Percentiles rank a stretch among this genome's conserved stretches.
Conservation (phyloP, 2,329 filamentous ascomycete species). For the Exophiala aquamarina region DNA sequence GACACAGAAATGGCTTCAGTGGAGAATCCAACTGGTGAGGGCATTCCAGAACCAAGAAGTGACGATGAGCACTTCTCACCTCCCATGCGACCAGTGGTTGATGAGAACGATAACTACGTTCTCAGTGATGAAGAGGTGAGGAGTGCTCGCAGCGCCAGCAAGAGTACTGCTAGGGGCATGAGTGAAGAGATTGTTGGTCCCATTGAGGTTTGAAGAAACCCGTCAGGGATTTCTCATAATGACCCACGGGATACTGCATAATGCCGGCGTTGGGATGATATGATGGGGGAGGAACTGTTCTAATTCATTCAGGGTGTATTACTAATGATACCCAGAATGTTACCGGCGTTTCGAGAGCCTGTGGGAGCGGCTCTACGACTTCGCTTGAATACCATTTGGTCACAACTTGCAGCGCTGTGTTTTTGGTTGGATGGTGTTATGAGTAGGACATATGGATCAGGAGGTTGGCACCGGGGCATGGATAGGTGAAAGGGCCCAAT, state of each 20-base stretch:
- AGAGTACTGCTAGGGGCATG: slow-evolving; percentile 50
- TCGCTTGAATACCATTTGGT: slow-evolving; percentile 6
- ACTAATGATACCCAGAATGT: slow-evolving; percentile 25
- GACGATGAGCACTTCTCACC: slow-evolving; percentile 29
- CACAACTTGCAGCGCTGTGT: not conserved
- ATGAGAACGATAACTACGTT: slow-evolving; percentile 44
- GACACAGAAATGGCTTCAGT: slow-evolving; percentile 41
- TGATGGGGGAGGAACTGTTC: not conserved
- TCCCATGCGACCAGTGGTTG: slow-evolving; percentile 33
- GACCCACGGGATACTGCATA: not conserved
- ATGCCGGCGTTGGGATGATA: not conserved
- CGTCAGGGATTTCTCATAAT: not conserved
- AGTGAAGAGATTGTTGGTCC: slow-evolving; percentile 54
- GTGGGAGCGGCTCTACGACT: slow-evolving; percentile 20
- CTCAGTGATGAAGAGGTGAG: slow-evolving; percentile 46
- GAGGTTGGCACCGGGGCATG: no score
- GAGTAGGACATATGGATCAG: no score
- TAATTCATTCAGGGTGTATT: slow-evolving; percentile 14
- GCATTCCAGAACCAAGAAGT: slow-evolving; percentile 16
- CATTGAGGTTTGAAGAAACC: slow-evolving; percentile 48
- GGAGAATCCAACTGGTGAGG: slow-evolving; percentile 5
- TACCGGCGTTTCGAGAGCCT: slow-evolving; percentile 19
- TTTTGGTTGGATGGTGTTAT: no score
- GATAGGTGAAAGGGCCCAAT: no score
- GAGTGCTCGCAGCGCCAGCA: slow-evolving; percentile 36